Conservation (phyloP, 805 yeast genomes). For the Lipomyces anomalus region DNA sequence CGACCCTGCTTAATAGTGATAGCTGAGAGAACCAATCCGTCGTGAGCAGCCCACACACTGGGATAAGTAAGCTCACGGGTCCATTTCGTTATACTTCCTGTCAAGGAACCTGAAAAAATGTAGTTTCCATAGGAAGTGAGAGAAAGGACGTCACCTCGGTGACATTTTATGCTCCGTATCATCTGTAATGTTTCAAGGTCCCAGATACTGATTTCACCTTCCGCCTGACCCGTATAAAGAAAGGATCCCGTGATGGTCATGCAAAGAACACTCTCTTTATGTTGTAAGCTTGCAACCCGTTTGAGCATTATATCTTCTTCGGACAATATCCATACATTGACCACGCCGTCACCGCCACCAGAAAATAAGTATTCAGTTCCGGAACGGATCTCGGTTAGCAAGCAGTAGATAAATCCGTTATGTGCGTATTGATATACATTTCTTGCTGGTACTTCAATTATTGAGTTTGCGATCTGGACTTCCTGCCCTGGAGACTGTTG, state of each 20-base stretch:
- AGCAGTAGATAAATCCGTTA: conserved; percentile 73
- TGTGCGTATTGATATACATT: conserved; percentile 80
- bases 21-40: conserved; percentile 54
- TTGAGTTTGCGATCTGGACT: conserved; percentile 3
- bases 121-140: conserved; percentile 51
- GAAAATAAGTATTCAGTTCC: conserved; percentile 44
- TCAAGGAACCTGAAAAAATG: conserved; percentile 55
- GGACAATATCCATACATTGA: conserved; percentile 68
- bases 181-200: conserved; percentile 78
- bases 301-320: conserved; percentile 14
- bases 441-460: conserved; percentile 51
- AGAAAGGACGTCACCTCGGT: conserved; percentile 52
- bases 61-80: conserved; percentile 43
- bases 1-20: conserved; percentile 41
- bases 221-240: conserved; percentile 74
- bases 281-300: conserved; percentile 42
- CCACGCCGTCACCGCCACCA: conserved; percentile 88
- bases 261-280: conserved; percentile 67
- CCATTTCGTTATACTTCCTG: conserved; percentile 47
- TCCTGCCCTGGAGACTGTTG: conserved; percentile 30
- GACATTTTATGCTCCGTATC: conserved; percentile 29
- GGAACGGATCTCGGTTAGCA: conserved; percentile 4
- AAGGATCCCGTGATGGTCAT: conserved; percentile 60
- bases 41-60: conserved; percentile 48
- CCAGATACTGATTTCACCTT: conserved; percentile 75